Evolutionary conservation across 257 asterid species (phyloP).

Genomic region (Forsythia suspensa): DNA sequence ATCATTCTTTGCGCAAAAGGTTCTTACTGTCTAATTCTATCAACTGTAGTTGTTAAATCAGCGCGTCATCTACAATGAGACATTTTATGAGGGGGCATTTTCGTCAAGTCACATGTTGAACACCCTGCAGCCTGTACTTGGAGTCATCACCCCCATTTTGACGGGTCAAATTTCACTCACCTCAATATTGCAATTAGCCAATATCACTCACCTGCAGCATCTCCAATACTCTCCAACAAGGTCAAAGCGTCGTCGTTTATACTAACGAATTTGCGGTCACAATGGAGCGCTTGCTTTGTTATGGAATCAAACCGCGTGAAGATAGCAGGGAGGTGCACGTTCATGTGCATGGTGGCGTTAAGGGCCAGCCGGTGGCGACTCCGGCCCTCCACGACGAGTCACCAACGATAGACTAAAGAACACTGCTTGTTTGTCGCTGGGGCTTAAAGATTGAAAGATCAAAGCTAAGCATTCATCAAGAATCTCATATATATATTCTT

Average conservation of each 20-base stretch:
- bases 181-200: too few species aligned
- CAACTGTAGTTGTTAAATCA: too few species aligned
- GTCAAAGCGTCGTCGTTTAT: constrained; percentile 56
- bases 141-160: too few species aligned
- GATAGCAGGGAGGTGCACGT: constrained; percentile 35
- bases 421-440: constrained; percentile 65
- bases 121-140: too few species aligned
- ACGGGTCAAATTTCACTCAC: too few species aligned
- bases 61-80: too few species aligned
- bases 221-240: neutral
- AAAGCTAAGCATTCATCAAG: constrained; percentile 82
- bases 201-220: too few species aligned
- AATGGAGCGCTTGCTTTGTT: constrained; percentile 70
- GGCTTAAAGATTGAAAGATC: constrained; percentile 61
- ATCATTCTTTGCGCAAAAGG: too few species aligned
- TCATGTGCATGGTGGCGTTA: constrained; percentile 45
- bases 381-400: constrained; percentile 71
- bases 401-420: constrained; percentile 67
- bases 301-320: constrained; percentile 70
- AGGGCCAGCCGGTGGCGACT: constrained; percentile 73
- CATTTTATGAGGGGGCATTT: too few species aligned
- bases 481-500: constrained; percentile 52
- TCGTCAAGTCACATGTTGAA: too few species aligned
- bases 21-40: too few species aligned
- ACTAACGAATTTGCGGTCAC: constrained; percentile 68